Base-by-base conservation (phyloP, 1,284 basidiomycete genomes). In the Golubevia sp. region DNA sequence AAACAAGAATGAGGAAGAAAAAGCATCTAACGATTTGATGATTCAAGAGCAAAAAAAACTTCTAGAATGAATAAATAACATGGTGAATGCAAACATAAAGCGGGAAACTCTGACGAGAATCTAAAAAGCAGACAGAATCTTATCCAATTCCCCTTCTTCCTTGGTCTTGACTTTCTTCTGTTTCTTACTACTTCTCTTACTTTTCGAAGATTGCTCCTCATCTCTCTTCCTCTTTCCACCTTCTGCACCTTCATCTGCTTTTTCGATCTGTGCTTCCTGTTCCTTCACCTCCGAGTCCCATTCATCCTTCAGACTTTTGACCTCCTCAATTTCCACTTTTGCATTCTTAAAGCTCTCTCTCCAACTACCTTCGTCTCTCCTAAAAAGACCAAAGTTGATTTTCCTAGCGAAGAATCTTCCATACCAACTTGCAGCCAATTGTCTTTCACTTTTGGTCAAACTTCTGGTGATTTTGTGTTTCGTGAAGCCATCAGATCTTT, bases 381-480 rank as follows among this genome's bases (percentile, higher is more conserved):
- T 64, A 49, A 68, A 82, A 48, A 79, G 55, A 27, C 62, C 67
- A 20, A 82, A 61, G 21, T 77, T 70, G n/a, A 81, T 51, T 24
- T 72, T 71, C 30, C 68, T 65, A 8, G 79, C 65, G 52, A 83
- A 79, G 53, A 74, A 80, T 2, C 72, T 63, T 18, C 79, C 77
- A 63, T 70, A 81, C 1, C 55, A 53, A 8, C 63, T 64, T 1
- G 62, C 61, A 4, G 79, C 62, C 13, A 83, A 65, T 21, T 58
- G 55, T n/a, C 65, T 58, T 20, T 74, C 67, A 49, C 70, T 44
- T n/a, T 59, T 50, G 1, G 73, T 55, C 4, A 59, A 65, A 1
- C 50, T 27, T n/a, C 63, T 61, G 4, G 64, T 73, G 23, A 77
- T 66, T 38, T 76, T 78, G 18, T 70, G 62, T 54, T 73, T 64